Percentiles rank a stretch among this genome's conserved stretches.
Evolutionary conservation across 2,329 filamentous ascomycete genomes (phyloP).

Genomic region (Trichoderma hamatum): DNA sequence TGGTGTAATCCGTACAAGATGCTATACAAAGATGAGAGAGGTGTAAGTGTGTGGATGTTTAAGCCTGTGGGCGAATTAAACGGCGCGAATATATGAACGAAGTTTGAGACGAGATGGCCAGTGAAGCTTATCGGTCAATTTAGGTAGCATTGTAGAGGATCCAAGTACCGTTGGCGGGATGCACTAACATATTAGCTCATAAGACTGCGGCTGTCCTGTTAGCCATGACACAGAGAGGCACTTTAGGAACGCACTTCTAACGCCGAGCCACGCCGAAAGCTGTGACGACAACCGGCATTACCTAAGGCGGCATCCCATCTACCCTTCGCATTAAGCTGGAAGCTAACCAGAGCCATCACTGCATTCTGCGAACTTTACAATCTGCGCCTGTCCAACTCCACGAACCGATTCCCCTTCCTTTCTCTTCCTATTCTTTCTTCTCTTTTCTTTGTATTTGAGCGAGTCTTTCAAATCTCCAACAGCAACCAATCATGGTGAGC

Average conservation of each 20-base stretch:
- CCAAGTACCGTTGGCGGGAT: not conserved
- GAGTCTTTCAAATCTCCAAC: conserved; percentile 4
- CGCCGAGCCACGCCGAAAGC: conserved; percentile 16
- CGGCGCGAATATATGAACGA: not conserved
- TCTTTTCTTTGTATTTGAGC: not conserved
- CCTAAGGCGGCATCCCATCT: conserved; percentile 15
- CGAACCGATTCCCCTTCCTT: not conserved
- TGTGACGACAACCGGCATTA: conserved; percentile 27
- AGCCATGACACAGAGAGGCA: not conserved
- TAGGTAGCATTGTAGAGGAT: not conserved
- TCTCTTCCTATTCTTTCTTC: not conserved
- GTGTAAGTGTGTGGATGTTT: not conserved
- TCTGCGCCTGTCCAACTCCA: not conserved
- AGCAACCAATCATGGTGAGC: conserved; percentile 7
- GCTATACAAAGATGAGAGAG: not conserved
- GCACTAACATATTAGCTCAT: not conserved
- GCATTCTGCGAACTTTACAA: not conserved
- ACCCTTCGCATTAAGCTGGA: not conserved
- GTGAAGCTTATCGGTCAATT: not conserved
- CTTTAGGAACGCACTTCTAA: conserved; percentile 8
- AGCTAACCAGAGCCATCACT: not conserved
- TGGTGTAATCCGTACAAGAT: not conserved
- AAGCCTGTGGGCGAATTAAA: conserved; percentile 1
- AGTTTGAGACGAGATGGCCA: conserved; percentile 4
- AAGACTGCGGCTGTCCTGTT: not conserved